These are phyloP conservation scores for Pleurotus tuoliensis DNA, from an alignment of 768 basidiomycete species.

Conservation along the genomic window DNA sequence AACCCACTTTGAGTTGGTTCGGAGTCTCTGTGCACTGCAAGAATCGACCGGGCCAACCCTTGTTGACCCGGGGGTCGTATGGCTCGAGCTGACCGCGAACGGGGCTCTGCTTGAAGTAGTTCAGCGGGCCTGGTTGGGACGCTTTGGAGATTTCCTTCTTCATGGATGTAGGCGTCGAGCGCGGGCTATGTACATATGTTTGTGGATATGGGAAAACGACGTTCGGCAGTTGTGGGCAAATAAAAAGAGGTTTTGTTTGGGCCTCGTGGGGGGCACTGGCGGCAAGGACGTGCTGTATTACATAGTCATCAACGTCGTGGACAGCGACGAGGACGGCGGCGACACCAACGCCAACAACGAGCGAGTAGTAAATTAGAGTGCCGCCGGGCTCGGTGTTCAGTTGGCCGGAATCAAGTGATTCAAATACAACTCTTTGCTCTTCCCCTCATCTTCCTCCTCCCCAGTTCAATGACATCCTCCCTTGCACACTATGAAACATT, in stretches of 20 bases:
- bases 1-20: constrained; percentile 63
- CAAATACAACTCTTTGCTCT: background rate
- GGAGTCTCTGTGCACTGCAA: constrained; percentile 75
- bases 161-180: background rate
- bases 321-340: background rate
- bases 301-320: constrained; percentile 1
- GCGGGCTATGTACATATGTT: constrained; percentile 2
- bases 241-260: constrained; percentile 7
- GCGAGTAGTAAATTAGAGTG: no score
- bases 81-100: constrained; percentile 75
- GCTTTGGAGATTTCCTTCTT: background rate
- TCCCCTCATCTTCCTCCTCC: constrained; percentile 10
- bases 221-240: background rate
- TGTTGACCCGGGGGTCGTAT: constrained; percentile 49
- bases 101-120: constrained; percentile 60
- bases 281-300: background rate
- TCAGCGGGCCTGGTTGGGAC: constrained; percentile 27
- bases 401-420: background rate
- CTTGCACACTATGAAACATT: constrained; percentile 78
- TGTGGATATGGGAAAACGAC: background rate
- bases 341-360: no score
- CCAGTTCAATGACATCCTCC: constrained; percentile 51
- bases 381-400: background rate
- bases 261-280: background rate
- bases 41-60: constrained; percentile 54